Conservation (phyloP, 2,329 filamentous ascomycete genomes). For the Exophiala mesophila region DNA sequence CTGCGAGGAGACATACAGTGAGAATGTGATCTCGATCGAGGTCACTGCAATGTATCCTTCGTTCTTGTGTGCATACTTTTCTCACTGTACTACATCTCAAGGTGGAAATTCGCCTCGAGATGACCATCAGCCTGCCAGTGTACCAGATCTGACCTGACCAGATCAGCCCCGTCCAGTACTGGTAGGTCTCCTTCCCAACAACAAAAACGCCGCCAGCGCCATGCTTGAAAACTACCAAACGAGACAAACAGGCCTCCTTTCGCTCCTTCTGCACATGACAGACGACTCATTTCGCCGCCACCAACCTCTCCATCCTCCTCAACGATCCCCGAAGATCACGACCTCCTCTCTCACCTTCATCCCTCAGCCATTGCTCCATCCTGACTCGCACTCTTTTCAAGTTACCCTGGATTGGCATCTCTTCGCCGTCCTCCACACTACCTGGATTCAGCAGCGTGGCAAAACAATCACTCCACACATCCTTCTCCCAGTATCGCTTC, state of each 20-base stretch:
- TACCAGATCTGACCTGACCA: too few species aligned
- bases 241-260: constrained; percentile 4
- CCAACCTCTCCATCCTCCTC: constrained; percentile 24
- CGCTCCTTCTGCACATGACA: neutral
- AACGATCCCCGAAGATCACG: constrained; percentile 23
- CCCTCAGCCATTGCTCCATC: constrained; percentile 26
- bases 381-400: constrained; percentile 17
- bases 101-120: too few species aligned
- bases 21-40: too few species aligned
- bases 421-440: constrained; percentile 57
- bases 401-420: constrained; percentile 60
- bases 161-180: too few species aligned
- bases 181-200: neutral
- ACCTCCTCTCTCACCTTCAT: constrained; percentile 25
- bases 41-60: too few species aligned
- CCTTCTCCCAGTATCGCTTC: constrained; percentile 95
- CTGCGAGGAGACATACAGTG: too few species aligned
- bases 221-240: constrained; percentile 6
- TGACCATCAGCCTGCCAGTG: too few species aligned
- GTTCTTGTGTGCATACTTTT: too few species aligned
- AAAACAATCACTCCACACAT: constrained; percentile 81
- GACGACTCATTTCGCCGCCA: constrained; percentile 11
- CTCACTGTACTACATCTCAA: too few species aligned
- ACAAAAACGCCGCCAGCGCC: constrained; percentile 11
- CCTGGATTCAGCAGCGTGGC: constrained; percentile 77